Evolutionary conservation across 2,329 filamentous ascomycete genomes (phyloP), one percentile per base, ranked within the genome.

Genomic region (Fusarium sp.): DNA sequence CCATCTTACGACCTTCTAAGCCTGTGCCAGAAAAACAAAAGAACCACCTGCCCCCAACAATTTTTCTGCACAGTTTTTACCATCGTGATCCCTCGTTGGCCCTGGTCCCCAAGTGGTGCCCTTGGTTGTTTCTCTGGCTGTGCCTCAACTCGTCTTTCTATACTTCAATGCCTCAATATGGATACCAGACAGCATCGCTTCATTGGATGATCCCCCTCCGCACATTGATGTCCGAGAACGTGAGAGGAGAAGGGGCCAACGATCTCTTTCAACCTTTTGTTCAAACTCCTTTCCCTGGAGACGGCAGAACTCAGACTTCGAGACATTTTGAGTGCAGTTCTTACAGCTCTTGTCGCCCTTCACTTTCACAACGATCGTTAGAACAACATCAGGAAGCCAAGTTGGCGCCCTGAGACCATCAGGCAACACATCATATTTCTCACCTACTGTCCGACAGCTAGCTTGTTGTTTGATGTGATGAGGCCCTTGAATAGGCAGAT

Each of bases 1-100:
- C 62, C 62, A 67, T 67, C 68, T 70, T 68, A 60, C 62, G 57
- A 73, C 57, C 45, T 54, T 30, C 28, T 30, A 10, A 47, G 35
- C 47, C 54, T 62, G 39, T 51, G 45, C 33, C 24, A 55, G 57
- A 44, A 41, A 47, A 66, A 72, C 67, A 73, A 73, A 73, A 30
- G 28, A 72, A 65, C 71, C 67, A 71, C 62, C 64, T 62, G 41
- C 64, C 64, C 68, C 71, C 68, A 63, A 64, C 62, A 68, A 48
- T 48, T 19, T 57, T 56, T 52, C 67, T 60, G 47, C 54, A 35
- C 56, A 22, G 45, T 49, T 52, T 39, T 37, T 33, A 30, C 4
- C 53, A 63, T 70, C 64, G 54, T 43, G 52, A 59, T 60, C 58
- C 39, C 39, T 47, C 43, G 39, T 63, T 32, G 14, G 20, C 19